A percentile compares a stretch with the other conserved stretches of the same genome.
phyloP scores from a whole-genome alignment of 306 rosid species.

The Cucurbita maxima region DNA sequence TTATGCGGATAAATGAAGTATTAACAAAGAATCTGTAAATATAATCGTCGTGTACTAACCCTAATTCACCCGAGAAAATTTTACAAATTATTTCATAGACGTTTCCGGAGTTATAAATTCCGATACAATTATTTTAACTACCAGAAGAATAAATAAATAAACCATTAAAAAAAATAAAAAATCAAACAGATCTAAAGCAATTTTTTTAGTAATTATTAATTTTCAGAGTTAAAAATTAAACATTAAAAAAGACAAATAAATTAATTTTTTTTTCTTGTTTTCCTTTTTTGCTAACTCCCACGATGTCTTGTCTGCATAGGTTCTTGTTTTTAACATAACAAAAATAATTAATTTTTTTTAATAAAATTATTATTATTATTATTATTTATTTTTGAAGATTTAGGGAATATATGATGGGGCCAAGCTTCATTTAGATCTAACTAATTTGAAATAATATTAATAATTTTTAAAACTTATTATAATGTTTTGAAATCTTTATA shows the following conservation, averaged over 20 bases:
- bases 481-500: not conserved
- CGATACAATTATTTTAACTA: not conserved
- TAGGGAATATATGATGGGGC: conserved; percentile 34
- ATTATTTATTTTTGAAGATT: conserved; percentile 10
- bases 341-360: not conserved
- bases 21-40: too few relatives aligned
- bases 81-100: too few relatives aligned
- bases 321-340: conserved; percentile 1
- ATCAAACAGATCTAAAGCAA: not conserved
- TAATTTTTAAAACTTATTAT: not conserved
- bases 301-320: conserved; percentile 24
- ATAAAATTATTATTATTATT: too few relatives aligned
- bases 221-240: not conserved
- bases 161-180: not conserved
- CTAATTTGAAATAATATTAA: not conserved
- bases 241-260: not conserved
- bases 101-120: not conserved
- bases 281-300: conserved; percentile 10
- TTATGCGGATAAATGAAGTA: too few relatives aligned
- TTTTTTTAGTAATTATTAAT: not conserved
- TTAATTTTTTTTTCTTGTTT: not conserved
- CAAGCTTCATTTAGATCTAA: conserved; percentile 4
- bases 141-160: not conserved
- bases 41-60: too few relatives aligned
- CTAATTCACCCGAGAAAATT: too few relatives aligned